Evolutionary conservation across 306 rosid species (phyloP).

Genomic region (Canavalia ensiformis): DNA sequence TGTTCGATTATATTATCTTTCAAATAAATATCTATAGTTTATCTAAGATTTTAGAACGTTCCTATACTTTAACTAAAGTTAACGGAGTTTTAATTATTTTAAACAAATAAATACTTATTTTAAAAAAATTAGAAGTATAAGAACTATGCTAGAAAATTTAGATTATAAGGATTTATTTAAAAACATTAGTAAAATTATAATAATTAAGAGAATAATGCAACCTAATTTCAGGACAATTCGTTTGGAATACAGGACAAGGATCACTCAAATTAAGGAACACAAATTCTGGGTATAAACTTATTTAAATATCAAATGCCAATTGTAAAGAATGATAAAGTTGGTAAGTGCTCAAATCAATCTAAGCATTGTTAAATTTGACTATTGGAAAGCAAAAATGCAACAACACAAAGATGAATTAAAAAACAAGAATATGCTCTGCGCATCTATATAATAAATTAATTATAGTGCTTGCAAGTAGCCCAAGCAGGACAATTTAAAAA

Average conservation of each 20-base stretch:
- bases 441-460: slow-evolving; percentile 15
- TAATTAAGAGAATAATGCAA: no score
- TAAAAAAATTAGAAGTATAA: no score
- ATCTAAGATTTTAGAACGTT: no score
- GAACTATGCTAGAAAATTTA: no score
- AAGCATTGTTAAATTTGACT: neutral
- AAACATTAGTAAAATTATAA: no score
- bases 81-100: no score
- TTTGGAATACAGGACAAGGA: neutral
- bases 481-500: slow-evolving; percentile 21
- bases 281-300: neutral
- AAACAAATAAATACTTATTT: no score
- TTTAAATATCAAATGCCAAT: no score
- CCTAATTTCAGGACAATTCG: neutral
- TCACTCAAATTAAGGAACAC: neutral
- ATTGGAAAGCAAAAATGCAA: neutral
- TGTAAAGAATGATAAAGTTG: slow-evolving; percentile 10
- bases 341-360: slow-evolving; percentile 26
- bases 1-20: no score
- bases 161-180: no score
- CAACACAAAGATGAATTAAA: slow-evolving; percentile 2
- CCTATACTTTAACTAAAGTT: no score
- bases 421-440: neutral
- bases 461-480: slow-evolving; percentile 7
- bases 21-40: no score